A percentile compares a stretch with the other conserved stretches of the same genome.
Conservation (phyloP, 768 basidiomycete genomes). For the Panellus pusillus region DNA sequence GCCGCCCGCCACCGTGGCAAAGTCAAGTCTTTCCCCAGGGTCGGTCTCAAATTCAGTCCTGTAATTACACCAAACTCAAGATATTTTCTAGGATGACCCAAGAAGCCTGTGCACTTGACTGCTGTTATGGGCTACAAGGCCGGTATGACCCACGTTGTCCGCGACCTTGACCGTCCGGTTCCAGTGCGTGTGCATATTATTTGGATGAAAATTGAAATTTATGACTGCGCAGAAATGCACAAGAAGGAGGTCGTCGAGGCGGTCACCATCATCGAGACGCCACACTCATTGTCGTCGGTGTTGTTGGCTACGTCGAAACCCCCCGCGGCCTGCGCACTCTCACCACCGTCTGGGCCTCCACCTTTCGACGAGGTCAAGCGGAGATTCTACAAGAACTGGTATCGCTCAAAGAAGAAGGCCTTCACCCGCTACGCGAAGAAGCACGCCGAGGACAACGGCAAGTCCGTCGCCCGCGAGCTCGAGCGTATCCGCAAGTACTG, state of each 20-base stretch:
- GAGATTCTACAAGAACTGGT: slow-evolving; percentile 99
- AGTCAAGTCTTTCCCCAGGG: slow-evolving; percentile 99
- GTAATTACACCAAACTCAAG: not conserved
- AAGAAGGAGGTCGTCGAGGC: slow-evolving; percentile 99
- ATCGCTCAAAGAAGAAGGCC: slow-evolving; percentile 99
- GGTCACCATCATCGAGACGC: slow-evolving; percentile 93
- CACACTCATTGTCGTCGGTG: slow-evolving; percentile 94
- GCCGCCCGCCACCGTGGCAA: slow-evolving; percentile 97
- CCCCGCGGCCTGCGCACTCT: slow-evolving; percentile 98
- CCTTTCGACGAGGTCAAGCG: slow-evolving; percentile 96
- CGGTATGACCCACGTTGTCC: slow-evolving; percentile 99
- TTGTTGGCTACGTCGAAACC: slow-evolving; percentile 99
- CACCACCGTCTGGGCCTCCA: slow-evolving; percentile 99
- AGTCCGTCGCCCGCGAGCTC: slow-evolving; percentile 90
- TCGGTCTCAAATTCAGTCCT: slow-evolving; percentile 34
- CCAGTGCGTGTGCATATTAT: slow-evolving; percentile 65
- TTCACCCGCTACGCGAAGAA: slow-evolving; percentile 99
- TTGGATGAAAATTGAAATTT: not conserved
- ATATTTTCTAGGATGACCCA: slow-evolving; percentile 82
- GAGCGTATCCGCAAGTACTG: slow-evolving; percentile 99
- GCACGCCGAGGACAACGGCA: slow-evolving; percentile 92
- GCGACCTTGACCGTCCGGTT: slow-evolving; percentile 98
- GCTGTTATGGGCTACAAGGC: slow-evolving; percentile 99
- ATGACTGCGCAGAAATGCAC: slow-evolving; percentile 83
- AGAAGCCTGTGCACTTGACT: slow-evolving; percentile 98